phyloP scores from a whole-genome alignment of 208 protist species.

The Tritrichomonas musculus region DNA sequence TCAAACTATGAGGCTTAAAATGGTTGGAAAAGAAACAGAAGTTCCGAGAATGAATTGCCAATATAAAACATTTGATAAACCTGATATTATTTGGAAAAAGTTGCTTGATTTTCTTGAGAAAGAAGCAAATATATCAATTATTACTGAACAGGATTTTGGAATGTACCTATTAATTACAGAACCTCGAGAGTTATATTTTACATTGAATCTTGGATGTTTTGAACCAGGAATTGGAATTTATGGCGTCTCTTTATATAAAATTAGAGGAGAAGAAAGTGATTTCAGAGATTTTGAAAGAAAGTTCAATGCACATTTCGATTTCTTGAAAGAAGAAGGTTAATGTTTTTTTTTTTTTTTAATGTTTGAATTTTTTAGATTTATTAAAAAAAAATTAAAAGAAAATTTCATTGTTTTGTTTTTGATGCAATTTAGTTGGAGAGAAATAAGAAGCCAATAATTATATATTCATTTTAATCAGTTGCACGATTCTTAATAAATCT shows the following conservation, averaged over 20 bases:
- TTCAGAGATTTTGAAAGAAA: not conserved
- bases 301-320: not conserved
- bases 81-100: not conserved
- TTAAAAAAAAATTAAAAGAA: too few relatives aligned
- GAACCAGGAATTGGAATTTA: not conserved
- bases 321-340: too few relatives aligned
- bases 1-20: not conserved
- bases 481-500: too few relatives aligned
- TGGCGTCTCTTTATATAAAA: conserved; percentile 10
- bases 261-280: not conserved
- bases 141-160: not conserved
- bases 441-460: too few relatives aligned
- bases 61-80: not conserved
- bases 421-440: too few relatives aligned
- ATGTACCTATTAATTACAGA: not conserved
- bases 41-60: not conserved
- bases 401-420: too few relatives aligned
- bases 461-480: too few relatives aligned
- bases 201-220: conserved; percentile 8
- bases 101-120: not conserved
- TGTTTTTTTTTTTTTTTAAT: too few relatives aligned
- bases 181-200: not conserved
- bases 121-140: conserved; percentile 26
- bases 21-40: not conserved
- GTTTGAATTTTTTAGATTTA: too few relatives aligned